A percentile compares a stretch with the other conserved stretches of the same genome.
Evolutionary conservation across 179 eudicot species (phyloP).

Genomic region (Patellifolia procumbens): DNA sequence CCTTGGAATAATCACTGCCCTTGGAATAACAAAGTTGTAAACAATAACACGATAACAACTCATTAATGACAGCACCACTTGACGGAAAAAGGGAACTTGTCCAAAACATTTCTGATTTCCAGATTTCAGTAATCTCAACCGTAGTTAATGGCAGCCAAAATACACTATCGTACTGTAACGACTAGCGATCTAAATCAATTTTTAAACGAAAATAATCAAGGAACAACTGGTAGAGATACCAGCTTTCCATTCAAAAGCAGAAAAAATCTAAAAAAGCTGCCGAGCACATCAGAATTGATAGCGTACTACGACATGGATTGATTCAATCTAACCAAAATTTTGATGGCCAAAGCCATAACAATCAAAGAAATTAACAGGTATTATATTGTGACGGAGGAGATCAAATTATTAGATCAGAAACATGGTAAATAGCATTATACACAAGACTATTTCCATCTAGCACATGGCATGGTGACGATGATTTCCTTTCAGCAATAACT

Average conservation of each 20-base stretch:
- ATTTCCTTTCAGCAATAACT: background rate
- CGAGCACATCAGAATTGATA: background rate
- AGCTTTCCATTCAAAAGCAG: background rate
- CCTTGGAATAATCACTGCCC: too few species aligned
- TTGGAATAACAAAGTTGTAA: too few species aligned
- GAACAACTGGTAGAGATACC: background rate
- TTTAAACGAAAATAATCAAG: background rate
- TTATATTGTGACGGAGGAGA: background rate
- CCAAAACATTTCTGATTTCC: too few species aligned
- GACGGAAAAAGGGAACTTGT: too few species aligned
- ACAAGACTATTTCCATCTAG: background rate
- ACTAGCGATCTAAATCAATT: background rate
- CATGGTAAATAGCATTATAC: background rate
- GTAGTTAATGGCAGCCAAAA: background rate
- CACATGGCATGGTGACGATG: background rate
- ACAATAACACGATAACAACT: too few species aligned
- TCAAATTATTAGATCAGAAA: background rate
- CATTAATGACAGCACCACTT: too few species aligned
- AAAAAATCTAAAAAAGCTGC: background rate
- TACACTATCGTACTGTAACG: background rate
- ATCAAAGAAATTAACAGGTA: background rate
- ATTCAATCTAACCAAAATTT: background rate
- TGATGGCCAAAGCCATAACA: background rate
- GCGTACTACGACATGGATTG: background rate
- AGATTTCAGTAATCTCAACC: too few species aligned